Conservation (phyloP, 768 basidiomycete species). For the Tephrocybe sp. region DNA sequence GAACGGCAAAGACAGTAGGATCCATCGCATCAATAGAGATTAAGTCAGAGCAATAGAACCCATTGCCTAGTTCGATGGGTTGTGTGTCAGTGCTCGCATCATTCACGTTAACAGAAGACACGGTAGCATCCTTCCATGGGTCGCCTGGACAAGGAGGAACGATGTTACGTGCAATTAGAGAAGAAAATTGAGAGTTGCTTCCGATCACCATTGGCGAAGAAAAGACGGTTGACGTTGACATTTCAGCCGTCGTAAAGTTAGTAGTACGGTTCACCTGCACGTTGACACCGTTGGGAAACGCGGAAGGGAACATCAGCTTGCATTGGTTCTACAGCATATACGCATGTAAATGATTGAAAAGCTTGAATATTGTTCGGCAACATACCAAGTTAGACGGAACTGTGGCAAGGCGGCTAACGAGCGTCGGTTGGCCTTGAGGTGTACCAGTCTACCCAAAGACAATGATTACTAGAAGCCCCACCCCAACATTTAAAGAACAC, state of each 20-base stretch:
- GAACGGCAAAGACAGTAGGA: too few relatives aligned
- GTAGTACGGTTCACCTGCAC: slow-evolving; percentile 40
- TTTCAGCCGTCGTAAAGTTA: slow-evolving; percentile 60
- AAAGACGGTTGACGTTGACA: slow-evolving; percentile 49
- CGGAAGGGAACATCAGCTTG: slow-evolving; percentile 57
- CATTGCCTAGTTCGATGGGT: neutral
- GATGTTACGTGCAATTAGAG: slow-evolving; percentile 5
- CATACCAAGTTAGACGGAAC: too few relatives aligned
- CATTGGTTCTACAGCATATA: slow-evolving; percentile 58
- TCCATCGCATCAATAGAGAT: neutral
- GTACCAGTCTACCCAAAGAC: too few relatives aligned
- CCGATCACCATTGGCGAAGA: slow-evolving; percentile 69
- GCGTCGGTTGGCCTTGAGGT: too few relatives aligned
- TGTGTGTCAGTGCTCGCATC: too few relatives aligned
- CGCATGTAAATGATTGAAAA: neutral
- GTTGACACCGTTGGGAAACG: slow-evolving; percentile 43
- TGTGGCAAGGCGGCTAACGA: too few relatives aligned
- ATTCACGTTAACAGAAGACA: neutral
- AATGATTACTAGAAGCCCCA: too few relatives aligned
- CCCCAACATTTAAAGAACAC: too few relatives aligned
- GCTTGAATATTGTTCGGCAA: too few relatives aligned
- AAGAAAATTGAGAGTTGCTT: slow-evolving; percentile 17
- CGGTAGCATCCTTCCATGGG: neutral
- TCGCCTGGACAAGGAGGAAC: neutral
- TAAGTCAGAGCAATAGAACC: neutral